Evolutionary conservation across 768 basidiomycete species (phyloP).

Genomic region (Stropharia rugosoannulata): DNA sequence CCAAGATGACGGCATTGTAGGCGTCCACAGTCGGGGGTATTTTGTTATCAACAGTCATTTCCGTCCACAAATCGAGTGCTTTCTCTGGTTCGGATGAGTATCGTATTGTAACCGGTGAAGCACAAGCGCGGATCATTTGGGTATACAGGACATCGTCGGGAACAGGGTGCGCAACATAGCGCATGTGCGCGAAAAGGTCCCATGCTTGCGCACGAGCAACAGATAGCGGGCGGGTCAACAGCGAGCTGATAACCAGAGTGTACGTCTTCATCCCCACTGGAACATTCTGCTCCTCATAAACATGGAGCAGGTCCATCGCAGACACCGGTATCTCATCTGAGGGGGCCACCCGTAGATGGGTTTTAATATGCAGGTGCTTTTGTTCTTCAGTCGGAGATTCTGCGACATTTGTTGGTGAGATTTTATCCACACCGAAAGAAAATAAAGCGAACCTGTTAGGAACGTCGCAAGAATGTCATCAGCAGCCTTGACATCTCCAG

Average conservation of each 20-base stretch:
- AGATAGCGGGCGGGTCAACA: slow-evolving; percentile 48
- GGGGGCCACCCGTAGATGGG: slow-evolving; percentile 54
- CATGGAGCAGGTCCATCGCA: slow-evolving; percentile 68
- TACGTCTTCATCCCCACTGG: slow-evolving; percentile 78
- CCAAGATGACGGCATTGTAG: slow-evolving; percentile 82
- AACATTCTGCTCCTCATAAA: slow-evolving; percentile 62
- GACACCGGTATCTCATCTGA: slow-evolving; percentile 49
- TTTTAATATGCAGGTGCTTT: slow-evolving; percentile 71
- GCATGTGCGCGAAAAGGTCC: slow-evolving; percentile 96
- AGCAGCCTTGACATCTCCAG: slow-evolving; percentile 42
- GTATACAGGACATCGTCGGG: slow-evolving; percentile 76
- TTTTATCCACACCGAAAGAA: background rate
- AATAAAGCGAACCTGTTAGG: slow-evolving; percentile 38
- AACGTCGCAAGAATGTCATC: slow-evolving; percentile 45
- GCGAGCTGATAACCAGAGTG: slow-evolving; percentile 60
- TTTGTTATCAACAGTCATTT: slow-evolving; percentile 78
- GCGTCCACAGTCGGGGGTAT: slow-evolving; percentile 64
- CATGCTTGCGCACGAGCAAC: slow-evolving; percentile 77
- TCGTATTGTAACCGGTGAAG: slow-evolving; percentile 43
- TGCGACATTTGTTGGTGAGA: slow-evolving; percentile 11
- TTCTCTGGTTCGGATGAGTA: slow-evolving; percentile 79
- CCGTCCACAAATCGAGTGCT: slow-evolving; percentile 89
- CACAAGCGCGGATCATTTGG: slow-evolving; percentile 87
- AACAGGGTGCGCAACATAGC: slow-evolving; percentile 86
- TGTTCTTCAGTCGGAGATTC: slow-evolving; percentile 50